These are phyloP conservation scores for Endocalyx cinctus DNA, from an alignment of 2,329 filamentous ascomycete genomes.

Conservation along the genomic window DNA sequence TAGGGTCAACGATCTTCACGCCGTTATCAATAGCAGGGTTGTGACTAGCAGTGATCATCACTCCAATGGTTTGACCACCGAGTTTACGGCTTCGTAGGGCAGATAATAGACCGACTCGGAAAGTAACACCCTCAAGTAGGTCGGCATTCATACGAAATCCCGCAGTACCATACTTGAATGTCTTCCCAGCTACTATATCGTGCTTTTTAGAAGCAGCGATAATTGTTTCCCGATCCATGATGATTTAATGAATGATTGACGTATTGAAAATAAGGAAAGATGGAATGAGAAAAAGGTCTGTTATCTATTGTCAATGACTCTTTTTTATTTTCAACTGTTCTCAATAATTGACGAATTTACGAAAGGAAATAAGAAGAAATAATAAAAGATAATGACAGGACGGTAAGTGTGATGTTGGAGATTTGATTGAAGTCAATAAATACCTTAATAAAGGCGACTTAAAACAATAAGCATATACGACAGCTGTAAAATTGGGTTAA, in stretches of 20 bases:
- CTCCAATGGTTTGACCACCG: conserved; percentile 84
- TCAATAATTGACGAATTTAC: no score
- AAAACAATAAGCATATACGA: no score
- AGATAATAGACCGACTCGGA: conserved; percentile 85
- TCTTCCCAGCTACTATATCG: conserved; percentile 50
- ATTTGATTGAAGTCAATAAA: no score
- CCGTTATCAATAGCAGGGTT: conserved; percentile 88
- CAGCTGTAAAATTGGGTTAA: no score
- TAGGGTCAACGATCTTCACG: conserved; percentile 92
- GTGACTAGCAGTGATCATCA: conserved; percentile 95
- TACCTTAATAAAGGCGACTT: no score
- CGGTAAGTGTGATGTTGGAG: no score
- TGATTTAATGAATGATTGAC: conserved; percentile 9
- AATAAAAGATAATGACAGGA: no score
- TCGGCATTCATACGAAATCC: conserved; percentile 69
- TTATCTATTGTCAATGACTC: no score
- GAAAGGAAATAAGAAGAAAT: no score
- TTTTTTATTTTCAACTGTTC: no score
- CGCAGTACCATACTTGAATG: conserved; percentile 63
- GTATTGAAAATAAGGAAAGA: no score
- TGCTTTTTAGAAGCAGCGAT: conserved; percentile 59
- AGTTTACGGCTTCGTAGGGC: conserved; percentile 86
- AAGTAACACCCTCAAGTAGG: conserved; percentile 86
- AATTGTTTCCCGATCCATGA: conserved; percentile 50
- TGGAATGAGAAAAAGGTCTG: no score